Conservation (phyloP, 2,329 filamentous ascomycete species). For the Exophiala dermatitidis region DNA sequence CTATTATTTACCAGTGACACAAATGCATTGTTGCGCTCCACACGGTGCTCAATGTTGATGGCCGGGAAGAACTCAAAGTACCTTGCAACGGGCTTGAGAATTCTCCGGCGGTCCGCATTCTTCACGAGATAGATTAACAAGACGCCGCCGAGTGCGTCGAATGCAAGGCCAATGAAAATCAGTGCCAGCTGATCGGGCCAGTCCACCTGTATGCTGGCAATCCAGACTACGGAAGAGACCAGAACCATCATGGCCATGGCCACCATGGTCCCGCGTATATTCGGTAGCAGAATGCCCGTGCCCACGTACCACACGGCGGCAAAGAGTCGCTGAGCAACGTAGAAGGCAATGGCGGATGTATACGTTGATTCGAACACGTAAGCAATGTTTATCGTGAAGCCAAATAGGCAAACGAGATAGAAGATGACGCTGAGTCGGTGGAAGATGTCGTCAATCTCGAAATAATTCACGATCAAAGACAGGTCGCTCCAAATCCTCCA, state of each 20-base stretch:
- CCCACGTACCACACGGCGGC: constrained; percentile 37
- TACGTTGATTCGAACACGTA: constrained; percentile 51
- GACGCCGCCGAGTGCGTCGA: constrained; percentile 47
- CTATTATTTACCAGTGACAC: constrained; percentile 44
- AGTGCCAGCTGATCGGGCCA: constrained; percentile 50
- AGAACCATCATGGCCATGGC: constrained; percentile 40
- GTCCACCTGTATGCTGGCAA: constrained; percentile 51
- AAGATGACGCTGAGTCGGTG: constrained; percentile 55
- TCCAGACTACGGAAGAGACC: constrained; percentile 51
- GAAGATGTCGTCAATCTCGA: constrained; percentile 42
- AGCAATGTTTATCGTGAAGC: constrained; percentile 46
- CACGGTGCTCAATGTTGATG: constrained; percentile 59
- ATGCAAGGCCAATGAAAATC: constrained; percentile 49
- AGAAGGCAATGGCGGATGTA: constrained; percentile 53
- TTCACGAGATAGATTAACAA: constrained; percentile 37
- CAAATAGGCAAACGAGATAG: constrained; percentile 54
- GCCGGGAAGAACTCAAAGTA: constrained; percentile 55
- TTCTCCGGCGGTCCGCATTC: constrained; percentile 1
- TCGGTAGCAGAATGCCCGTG: constrained; percentile 47
- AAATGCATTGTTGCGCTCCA: constrained; percentile 58
- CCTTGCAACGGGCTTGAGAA: constrained; percentile 10
- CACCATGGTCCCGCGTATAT: constrained; percentile 52
- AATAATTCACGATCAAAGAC: constrained; percentile 4
- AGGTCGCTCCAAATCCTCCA: constrained; percentile 19
- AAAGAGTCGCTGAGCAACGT: constrained; percentile 52